Evolutionary conservation across 345 rosid species (phyloP).

Genomic region (Turnera subulata): DNA sequence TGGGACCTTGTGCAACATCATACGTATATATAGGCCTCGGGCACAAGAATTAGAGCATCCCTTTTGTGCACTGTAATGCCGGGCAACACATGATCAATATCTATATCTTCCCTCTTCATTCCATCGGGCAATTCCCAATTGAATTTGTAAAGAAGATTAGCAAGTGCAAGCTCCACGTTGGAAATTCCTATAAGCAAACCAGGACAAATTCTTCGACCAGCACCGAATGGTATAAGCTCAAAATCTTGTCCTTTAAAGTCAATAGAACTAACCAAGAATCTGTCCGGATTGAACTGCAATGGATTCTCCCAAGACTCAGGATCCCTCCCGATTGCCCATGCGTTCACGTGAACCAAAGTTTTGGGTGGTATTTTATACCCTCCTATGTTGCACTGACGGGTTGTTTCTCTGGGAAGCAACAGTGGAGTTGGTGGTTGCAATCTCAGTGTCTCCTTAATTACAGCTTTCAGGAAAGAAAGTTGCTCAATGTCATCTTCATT

Average conservation of each 20-base stretch:
- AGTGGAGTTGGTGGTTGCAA: constrained; percentile 28
- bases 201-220: constrained; percentile 7
- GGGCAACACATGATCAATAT: not conserved
- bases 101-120: not conserved
- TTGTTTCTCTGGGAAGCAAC: constrained; percentile 29
- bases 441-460: constrained; percentile 40
- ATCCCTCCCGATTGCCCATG: constrained; percentile 39
- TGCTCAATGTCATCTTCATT: not conserved
- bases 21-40: too few relatives aligned
- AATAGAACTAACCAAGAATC: constrained; percentile 19
- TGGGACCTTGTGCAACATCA: too few relatives aligned
- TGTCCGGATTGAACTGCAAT: constrained; percentile 22
- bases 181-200: constrained; percentile 19
- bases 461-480: constrained; percentile 37
- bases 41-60: too few relatives aligned
- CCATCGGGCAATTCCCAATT: not conserved
- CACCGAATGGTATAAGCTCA: not conserved
- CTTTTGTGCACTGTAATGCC: too few relatives aligned
- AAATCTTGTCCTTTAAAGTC: not conserved
- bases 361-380: not conserved
- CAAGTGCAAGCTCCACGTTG: constrained; percentile 1
- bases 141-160: not conserved
- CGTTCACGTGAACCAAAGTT: constrained; percentile 14
- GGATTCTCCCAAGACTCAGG: constrained; percentile 7
- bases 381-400: not conserved